phyloP scores from a whole-genome alignment of 495 filamentous ascomycete genomes.

The Lindgomyces ingoldianus region DNA sequence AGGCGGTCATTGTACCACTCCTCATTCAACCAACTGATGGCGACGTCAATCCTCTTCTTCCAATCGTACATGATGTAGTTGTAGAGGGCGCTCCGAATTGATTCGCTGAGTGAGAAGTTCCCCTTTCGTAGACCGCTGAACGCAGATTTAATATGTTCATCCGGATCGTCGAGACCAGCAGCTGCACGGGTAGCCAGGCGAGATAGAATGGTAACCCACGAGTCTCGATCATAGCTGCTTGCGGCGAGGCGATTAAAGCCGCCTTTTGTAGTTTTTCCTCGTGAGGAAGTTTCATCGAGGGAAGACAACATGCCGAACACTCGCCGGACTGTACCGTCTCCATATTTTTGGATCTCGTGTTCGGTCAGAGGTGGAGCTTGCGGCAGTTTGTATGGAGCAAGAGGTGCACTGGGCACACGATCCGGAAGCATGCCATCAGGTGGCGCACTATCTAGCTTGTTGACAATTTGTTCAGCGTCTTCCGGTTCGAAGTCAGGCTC shows the following conservation, averaged over 20 bases:
- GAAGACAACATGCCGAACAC: conserved; percentile 74
- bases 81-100: conserved; percentile 77
- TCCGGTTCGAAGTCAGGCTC: conserved; percentile 81
- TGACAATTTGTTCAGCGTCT: conserved; percentile 69
- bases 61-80: conserved; percentile 89
- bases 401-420: conserved; percentile 55
- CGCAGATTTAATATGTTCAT: conserved; percentile 54
- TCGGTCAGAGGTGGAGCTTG: conserved; percentile 71
- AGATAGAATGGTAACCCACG: conserved; percentile 85
- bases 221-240: conserved; percentile 81
- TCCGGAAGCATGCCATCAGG: conserved; percentile 50
- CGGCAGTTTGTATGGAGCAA: conserved; percentile 74
- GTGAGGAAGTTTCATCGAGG: conserved; percentile 64
- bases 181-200: conserved; percentile 81
- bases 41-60: conserved; percentile 78
- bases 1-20: conserved; percentile 96
- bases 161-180: conserved; percentile 61
- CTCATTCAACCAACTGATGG: conserved; percentile 89
- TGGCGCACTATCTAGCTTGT: conserved; percentile 67
- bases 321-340: conserved; percentile 67
- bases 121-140: conserved; percentile 13
- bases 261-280: conserved; percentile 47
- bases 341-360: conserved; percentile 65
- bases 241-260: conserved; percentile 85
- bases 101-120: conserved; percentile 55